These are phyloP conservation scores for Rhizophagus prolifer DNA, from an alignment of 192 early-diverging fungal species.

Conservation along the genomic window DNA sequence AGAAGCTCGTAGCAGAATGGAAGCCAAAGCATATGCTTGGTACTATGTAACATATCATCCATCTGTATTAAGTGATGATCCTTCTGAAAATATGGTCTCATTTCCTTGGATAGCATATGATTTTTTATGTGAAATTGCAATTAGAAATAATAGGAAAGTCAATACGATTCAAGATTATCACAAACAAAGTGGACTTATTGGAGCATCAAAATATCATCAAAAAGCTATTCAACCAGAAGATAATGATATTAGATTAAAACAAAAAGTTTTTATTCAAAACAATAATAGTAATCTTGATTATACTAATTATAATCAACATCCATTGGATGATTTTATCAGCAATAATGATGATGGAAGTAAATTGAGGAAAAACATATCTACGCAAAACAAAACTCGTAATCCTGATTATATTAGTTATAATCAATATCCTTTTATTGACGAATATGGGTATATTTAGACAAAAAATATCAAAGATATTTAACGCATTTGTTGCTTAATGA, in stretches of 20 bases:
- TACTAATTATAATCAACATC: too few relatives aligned
- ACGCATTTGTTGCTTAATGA: background rate
- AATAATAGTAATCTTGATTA: too few relatives aligned
- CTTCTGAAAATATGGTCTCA: constrained; percentile 35
- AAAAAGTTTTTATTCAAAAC: too few relatives aligned
- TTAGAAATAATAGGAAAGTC: constrained; percentile 6
- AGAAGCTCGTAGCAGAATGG: constrained; percentile 25
- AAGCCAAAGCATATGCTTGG: constrained; percentile 65
- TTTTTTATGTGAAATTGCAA: constrained; percentile 45
- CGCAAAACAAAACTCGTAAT: too few relatives aligned
- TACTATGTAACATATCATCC: constrained; percentile 69
- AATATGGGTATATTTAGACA: background rate
- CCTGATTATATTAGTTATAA: too few relatives aligned
- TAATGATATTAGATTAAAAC: too few relatives aligned
- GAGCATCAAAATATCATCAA: too few relatives aligned
- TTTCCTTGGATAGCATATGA: constrained; percentile 55
- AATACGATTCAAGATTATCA: background rate
- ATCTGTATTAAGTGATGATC: constrained; percentile 34
- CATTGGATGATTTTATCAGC: too few relatives aligned
- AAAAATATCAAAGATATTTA: background rate
- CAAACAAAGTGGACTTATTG: background rate
- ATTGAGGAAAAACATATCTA: too few relatives aligned
- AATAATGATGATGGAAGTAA: too few relatives aligned
- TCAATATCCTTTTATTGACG: background rate
- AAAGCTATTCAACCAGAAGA: too few relatives aligned